A percentile compares a stretch with the other conserved stretches of the same genome.
phyloP scores from a whole-genome alignment of 345 rosid genomes.

The Hypericum androsaemum region DNA sequence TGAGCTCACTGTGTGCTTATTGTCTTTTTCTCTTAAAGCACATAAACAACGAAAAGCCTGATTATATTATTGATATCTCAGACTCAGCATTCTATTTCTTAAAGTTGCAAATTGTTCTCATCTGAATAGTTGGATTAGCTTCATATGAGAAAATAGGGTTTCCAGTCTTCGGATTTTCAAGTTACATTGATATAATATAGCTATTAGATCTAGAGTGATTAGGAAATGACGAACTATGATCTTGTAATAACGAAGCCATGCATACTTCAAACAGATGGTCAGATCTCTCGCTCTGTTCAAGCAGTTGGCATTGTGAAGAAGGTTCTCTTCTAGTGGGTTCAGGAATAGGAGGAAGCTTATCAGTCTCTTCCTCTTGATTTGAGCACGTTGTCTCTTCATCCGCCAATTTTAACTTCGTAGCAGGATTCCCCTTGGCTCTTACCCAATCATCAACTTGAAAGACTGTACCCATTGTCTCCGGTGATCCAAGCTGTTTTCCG shows the following conservation, averaged over 20 bases:
- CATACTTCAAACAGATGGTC: conserved; percentile 20
- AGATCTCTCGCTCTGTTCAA: conserved; percentile 10
- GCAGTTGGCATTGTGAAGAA: conserved; percentile 3
- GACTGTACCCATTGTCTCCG: conserved; percentile 6
- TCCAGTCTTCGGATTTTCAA: too few species aligned
- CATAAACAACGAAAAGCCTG: too few species aligned
- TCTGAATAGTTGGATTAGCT: too few species aligned
- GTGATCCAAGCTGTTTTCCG: conserved; percentile 24
- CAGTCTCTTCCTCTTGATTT: conserved; percentile 1
- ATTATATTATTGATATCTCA: too few species aligned
- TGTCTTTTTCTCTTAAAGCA: too few species aligned
- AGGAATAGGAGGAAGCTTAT: too few species aligned
- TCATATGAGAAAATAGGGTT: too few species aligned
- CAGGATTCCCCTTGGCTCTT: conserved; percentile 10
- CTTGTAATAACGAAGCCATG: neutral
- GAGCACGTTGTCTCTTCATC: conserved; percentile 7
- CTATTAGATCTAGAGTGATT: neutral
- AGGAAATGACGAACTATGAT: neutral
- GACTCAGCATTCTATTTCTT: too few species aligned
- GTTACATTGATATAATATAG: neutral
- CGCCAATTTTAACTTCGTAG: conserved; percentile 1
- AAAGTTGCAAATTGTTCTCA: too few species aligned
- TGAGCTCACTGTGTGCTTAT: too few species aligned
- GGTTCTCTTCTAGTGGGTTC: conserved; percentile 6
- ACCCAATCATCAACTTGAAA: conserved; percentile 6